A percentile compares a stretch with the other conserved stretches of the same genome.
Evolutionary conservation across 2,329 filamentous ascomycete species (phyloP).

Genomic region (Rhexocercosporidium sp.): DNA sequence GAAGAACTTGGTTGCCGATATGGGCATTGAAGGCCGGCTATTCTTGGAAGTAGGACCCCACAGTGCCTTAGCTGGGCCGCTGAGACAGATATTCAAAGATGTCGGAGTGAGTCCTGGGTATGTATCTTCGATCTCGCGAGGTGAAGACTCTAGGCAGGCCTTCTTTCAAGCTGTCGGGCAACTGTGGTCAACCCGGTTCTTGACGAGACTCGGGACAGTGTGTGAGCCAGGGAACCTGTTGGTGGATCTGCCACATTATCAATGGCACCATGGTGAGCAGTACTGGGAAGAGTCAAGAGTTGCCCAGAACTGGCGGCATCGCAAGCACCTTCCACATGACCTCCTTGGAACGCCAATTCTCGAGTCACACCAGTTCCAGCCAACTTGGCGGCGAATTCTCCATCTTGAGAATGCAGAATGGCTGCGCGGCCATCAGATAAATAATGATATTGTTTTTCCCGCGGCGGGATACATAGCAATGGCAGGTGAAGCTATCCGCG

Average conservation of each 20-base stretch:
- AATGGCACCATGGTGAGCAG: slow-evolving; percentile 57
- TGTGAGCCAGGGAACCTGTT: slow-evolving; percentile 21
- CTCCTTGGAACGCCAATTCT: slow-evolving; percentile 35
- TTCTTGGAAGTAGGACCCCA: slow-evolving; percentile 33
- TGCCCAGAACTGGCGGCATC: slow-evolving; percentile 42
- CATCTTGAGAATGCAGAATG: slow-evolving; percentile 52
- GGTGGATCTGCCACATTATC: slow-evolving; percentile 55
- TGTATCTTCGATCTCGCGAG: slow-evolving; percentile 16
- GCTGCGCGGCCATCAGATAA: slow-evolving; percentile 57
- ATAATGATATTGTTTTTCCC: slow-evolving; percentile 56
- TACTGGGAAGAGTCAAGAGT: slow-evolving; percentile 40
- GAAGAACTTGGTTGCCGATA: slow-evolving; percentile 10
- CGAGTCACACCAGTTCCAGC: slow-evolving; percentile 18
- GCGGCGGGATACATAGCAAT: slow-evolving; percentile 26
- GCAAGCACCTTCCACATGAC: slow-evolving; percentile 49
- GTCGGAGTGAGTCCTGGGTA: slow-evolving; percentile 7
- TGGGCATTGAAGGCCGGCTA: too few species aligned
- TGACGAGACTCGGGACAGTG: not conserved
- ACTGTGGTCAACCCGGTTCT: too few species aligned
- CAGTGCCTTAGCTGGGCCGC: slow-evolving; percentile 30
- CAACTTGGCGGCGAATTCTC: slow-evolving; percentile 42
- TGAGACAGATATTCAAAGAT: slow-evolving; percentile 30
- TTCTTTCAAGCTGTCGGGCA: too few species aligned
- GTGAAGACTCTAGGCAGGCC: slow-evolving; percentile 10
- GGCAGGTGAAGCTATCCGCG: slow-evolving; percentile 25